Base-by-base conservation (phyloP, 805 yeast genomes). In the Hanseniaspora mollemarum region DNA sequence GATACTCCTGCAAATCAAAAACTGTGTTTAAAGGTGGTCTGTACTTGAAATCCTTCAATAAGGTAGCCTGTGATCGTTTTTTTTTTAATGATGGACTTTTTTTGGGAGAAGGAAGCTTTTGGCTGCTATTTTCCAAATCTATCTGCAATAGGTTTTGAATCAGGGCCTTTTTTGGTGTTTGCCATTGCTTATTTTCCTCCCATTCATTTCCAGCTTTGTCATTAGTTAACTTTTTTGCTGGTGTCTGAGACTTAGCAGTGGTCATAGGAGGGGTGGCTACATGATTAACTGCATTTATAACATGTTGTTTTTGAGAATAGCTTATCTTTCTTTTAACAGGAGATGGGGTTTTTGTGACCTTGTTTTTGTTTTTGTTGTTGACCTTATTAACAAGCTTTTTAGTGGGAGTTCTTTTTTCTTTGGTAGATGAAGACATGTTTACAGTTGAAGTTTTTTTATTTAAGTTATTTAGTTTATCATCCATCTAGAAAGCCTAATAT, bases 21-120 rank as follows among this genome's bases (percentile, higher is more conserved):
- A 74, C 63, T 0, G 77, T 68, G 9, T 77, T 75, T 42, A 65
- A 66, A 25, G 58, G 61, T 0, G 80, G 80, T 55, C 78, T 65
- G 54, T 69, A 71, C 52, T 61, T 69, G 33, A 74, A 57, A 42
- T 67, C 67, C 21, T 46, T 32, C 13, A 57, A 46, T n/a, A 57
- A 56, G 15, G 55, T 44, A 15, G 52, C 36, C 7, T 52, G 54
- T 12, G 36, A 35, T 21, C 26, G 46, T 43, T 33, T 37, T 42
- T 29, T 42, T 28, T 22, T 31, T 37, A 44, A 36, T 16, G 33
- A 40, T 12, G 25, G 8, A 9, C 5, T 29, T 24, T 24, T 46
- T 22, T 16, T 40, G 12, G 24, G 9, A 26, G 32, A 28, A 9
- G 32, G 15, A 4, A 4, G 22, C 31, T 25, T 21, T 46, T 15